These are phyloP conservation scores for Coniferiporia weirii DNA, from an alignment of 1,284 basidiomycete genomes.

Conservation along the genomic window DNA sequence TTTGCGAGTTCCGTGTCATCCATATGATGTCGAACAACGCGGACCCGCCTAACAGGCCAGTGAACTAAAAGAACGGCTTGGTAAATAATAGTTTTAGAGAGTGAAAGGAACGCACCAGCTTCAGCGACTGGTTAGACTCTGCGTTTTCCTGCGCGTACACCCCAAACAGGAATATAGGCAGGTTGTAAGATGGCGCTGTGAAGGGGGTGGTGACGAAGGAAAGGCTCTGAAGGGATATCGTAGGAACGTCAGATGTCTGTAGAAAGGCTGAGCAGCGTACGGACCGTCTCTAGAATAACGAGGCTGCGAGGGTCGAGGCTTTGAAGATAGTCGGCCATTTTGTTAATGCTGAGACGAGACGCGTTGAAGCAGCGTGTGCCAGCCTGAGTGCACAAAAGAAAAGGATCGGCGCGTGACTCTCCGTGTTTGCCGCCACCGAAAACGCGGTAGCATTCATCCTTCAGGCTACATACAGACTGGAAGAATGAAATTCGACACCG, in stretches of 20 bases:
- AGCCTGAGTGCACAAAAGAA: not conserved
- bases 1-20: slow-evolving; percentile 52
- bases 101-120: slow-evolving; percentile 40
- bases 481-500: slow-evolving; percentile 54
- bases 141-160: slow-evolving; percentile 61
- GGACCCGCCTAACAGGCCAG: slow-evolving; percentile 54
- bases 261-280: slow-evolving; percentile 18
- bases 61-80: slow-evolving; percentile 44
- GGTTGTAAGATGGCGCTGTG: slow-evolving; percentile 60
- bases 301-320: slow-evolving; percentile 66
- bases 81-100: not conserved
- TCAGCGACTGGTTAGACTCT: slow-evolving; percentile 58
- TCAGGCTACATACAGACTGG: no score
- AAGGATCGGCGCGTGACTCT: not conserved
- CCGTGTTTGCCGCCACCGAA: not conserved
- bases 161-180: slow-evolving; percentile 73
- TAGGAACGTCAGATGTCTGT: slow-evolving; percentile 1
- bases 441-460: not conserved
- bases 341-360: not conserved
- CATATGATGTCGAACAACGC: slow-evolving; percentile 67
- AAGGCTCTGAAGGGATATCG: slow-evolving; percentile 33
- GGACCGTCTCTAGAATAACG: slow-evolving; percentile 56
- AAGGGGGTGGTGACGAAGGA: slow-evolving; percentile 60
- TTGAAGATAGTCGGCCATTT: slow-evolving; percentile 65
- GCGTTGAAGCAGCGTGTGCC: not conserved